Evolutionary conservation across 345 rosid species (phyloP), one percentile per base, ranked within the genome.

Genomic region (Noccaea bulbosa): DNA sequence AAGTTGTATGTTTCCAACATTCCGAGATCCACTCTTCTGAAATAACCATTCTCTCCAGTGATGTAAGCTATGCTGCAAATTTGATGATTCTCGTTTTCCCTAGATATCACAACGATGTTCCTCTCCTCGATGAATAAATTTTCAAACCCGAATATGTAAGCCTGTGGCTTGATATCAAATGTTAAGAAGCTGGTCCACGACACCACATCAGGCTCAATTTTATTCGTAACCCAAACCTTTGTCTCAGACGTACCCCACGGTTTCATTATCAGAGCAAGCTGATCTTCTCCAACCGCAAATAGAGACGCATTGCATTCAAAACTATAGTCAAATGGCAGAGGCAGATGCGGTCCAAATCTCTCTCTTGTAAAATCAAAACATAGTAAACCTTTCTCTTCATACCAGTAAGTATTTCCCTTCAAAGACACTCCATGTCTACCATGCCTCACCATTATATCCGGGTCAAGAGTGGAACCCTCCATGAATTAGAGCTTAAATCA

Each of bases 121-220:
- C 2, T 24, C 27, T 2, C 27, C 27, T 24, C 27, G 2, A 24
- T 2, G 27, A 24, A 24, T 1, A 24, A 24, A 24, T 1, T 24
- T 24, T 24, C 27, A 24, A 3, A 24, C 27, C 27, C 27, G 1
- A 3, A 24, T 1, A 24, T 2, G 27, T 2, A 24, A 24, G 3
- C 27, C 1, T 24, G 27, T 24, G 27, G 27, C 27, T 24, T 24
- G 27, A 24, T 17, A 17, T 17, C 1, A 17, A 17, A 0, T 12
- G 12, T 38, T 1, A 65, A 51, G 30, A 65, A 39, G 3, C 10
- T 14, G 60, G 11, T 66, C 63, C 72, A 68, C 9, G 54, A 67
- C 24, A 55, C 63, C 0, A 1, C 54, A 43, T 2, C 9, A 1
- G 54, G 34, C 41, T 55, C 54, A 44, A 55, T 56, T 45, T 17